Evolutionary conservation across 1,139 yeast genomes (phyloP).

Genomic region (Spathaspora sp.): DNA sequence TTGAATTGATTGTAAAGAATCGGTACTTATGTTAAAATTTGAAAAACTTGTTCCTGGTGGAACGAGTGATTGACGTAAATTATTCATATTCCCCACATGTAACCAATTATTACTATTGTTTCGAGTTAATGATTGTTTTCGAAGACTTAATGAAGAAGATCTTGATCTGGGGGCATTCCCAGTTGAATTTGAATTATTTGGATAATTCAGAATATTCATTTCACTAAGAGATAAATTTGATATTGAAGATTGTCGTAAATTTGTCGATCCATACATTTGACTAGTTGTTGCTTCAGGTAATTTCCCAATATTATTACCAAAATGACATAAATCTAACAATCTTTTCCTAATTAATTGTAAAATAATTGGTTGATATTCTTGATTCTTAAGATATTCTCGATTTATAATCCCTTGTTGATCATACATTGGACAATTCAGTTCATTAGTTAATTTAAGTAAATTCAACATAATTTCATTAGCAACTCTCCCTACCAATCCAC

Average conservation of each 20-base stretch:
- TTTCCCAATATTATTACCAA: constrained; percentile 14
- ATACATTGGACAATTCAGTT: constrained; percentile 23
- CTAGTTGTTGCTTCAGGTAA: constrained; percentile 32
- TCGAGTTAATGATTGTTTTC: constrained; percentile 48
- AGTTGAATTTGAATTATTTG: constrained; percentile 4
- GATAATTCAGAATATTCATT: constrained; percentile 34
- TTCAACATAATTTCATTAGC: constrained; percentile 41
- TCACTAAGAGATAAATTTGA: constrained; percentile 45
- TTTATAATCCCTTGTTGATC: constrained; percentile 37
- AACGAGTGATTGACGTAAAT: constrained; percentile 25
- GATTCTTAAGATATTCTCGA: constrained; percentile 33
- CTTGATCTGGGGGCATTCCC: constrained; percentile 19
- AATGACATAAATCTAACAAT: constrained; percentile 40
- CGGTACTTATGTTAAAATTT: constrained; percentile 36
- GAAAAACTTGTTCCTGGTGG: constrained; percentile 20
- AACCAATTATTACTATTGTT: constrained; percentile 48
- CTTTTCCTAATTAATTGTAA: constrained; percentile 45
- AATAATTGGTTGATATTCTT: constrained; percentile 40
- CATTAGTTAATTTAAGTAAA: constrained; percentile 21
- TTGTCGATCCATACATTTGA: constrained; percentile 18
- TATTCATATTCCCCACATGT: constrained; percentile 46
- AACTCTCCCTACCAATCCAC: constrained; percentile 45
- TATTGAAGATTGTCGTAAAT: constrained; percentile 36
- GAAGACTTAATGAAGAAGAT: constrained; percentile 31
- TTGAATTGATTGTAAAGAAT: constrained; percentile 45